phyloP scores from a whole-genome alignment of 2,329 filamentous ascomycete genomes.

The Fusarium phyllophilum region DNA sequence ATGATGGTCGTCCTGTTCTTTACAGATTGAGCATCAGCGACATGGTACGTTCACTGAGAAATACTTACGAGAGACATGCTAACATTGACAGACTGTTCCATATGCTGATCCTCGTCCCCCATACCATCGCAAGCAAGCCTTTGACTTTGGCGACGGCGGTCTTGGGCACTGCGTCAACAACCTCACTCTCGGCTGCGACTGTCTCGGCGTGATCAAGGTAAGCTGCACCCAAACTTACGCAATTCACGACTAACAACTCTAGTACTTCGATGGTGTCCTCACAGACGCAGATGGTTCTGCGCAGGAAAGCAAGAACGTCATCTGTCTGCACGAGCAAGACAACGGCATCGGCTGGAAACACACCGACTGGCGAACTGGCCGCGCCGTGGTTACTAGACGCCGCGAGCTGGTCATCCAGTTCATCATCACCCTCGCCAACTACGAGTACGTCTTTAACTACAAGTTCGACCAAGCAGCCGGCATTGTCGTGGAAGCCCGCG shows the following conservation, averaged over 20 bases:
- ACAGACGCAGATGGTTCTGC: constrained; percentile 43
- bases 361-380: constrained; percentile 72
- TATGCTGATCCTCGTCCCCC: constrained; percentile 73
- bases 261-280: constrained; percentile 52
- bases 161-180: constrained; percentile 74
- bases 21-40: constrained; percentile 74
- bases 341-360: constrained; percentile 78
- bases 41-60: constrained; percentile 59
- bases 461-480: constrained; percentile 70
- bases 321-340: constrained; percentile 78
- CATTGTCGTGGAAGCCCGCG: constrained; percentile 70
- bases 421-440: constrained; percentile 76
- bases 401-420: constrained; percentile 74
- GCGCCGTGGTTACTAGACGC: constrained; percentile 68
- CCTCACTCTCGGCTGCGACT: constrained; percentile 73
- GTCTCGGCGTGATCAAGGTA: constrained; percentile 69
- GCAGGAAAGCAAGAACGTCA: constrained; percentile 62
- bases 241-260: not conserved
- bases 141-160: constrained; percentile 76
- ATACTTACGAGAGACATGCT: not conserved
- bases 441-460: constrained; percentile 69
- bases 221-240: fast-evolving
- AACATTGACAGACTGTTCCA: constrained; percentile 57
- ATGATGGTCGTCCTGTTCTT: constrained; percentile 72
- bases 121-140: constrained; percentile 73